These are phyloP conservation scores for Solanum gandarillasii DNA, from an alignment of 257 asterid species.

Conservation along the genomic window DNA sequence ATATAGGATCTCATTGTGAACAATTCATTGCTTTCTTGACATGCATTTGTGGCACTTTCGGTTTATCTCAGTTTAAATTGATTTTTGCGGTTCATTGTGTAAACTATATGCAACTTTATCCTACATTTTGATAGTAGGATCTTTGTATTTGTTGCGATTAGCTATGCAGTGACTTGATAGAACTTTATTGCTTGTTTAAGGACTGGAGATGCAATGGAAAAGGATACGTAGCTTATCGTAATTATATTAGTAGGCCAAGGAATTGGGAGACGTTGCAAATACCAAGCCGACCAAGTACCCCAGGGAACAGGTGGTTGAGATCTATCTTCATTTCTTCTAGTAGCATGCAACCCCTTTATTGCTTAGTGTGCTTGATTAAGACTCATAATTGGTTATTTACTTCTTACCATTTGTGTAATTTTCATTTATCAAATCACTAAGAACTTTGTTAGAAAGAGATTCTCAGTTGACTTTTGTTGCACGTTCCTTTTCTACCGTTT, in stretches of 20 bases:
- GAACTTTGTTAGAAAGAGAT: background rate
- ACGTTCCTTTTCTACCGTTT: background rate
- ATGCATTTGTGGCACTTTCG: background rate
- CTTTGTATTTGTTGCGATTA: background rate
- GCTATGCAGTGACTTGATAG: slow-evolving; percentile 10
- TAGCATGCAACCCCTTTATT: background rate
- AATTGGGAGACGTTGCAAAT: slow-evolving; percentile 56
- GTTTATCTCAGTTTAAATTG: background rate
- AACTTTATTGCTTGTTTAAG: slow-evolving; percentile 28
- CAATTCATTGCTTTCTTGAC: background rate
- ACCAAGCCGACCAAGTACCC: slow-evolving; percentile 67
- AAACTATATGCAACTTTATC: background rate
- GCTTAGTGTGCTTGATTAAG: background rate
- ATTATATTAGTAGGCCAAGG: slow-evolving; percentile 73
- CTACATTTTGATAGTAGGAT: background rate
- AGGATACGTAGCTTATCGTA: slow-evolving; percentile 83
- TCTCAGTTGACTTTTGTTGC: background rate
- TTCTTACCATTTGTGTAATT: background rate
- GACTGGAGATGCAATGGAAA: slow-evolving; percentile 92
- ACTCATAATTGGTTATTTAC: background rate
- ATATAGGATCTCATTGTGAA: background rate
- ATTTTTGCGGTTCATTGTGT: background rate
- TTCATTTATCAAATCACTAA: background rate
- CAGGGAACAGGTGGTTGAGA: slow-evolving; percentile 75
- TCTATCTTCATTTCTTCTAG: slow-evolving; percentile 15